phyloP scores from a whole-genome alignment of 116 monocot species.

The Phalaenopsis hybrid region DNA sequence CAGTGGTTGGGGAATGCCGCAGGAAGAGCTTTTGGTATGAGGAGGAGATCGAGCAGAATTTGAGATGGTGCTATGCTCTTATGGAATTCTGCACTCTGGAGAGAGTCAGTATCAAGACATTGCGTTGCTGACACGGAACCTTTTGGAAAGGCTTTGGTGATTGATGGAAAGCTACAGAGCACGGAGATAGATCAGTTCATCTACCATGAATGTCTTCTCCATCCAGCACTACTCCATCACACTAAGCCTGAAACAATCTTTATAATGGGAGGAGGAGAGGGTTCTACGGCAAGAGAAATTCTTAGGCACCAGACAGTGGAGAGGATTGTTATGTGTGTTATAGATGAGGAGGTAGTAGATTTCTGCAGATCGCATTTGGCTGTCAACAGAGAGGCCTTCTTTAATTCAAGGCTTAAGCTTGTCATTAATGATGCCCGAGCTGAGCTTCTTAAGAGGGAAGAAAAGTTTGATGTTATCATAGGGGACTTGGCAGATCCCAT shows the following conservation, averaged over 20 bases:
- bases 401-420: conserved; percentile 39
- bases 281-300: conserved; percentile 71
- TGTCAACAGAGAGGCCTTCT: conserved; percentile 53
- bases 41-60: conserved; percentile 50
- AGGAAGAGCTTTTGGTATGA: conserved; percentile 54
- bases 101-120: conserved; percentile 51
- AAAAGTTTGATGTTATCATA: conserved; percentile 34
- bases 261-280: conserved; percentile 79
- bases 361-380: conserved; percentile 55
- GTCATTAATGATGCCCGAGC: conserved; percentile 66
- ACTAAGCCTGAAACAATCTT: conserved; percentile 49
- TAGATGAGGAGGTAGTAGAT: conserved; percentile 81
- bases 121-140: conserved; percentile 54
- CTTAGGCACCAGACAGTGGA: conserved; percentile 50
- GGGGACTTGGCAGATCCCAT: conserved; percentile 45
- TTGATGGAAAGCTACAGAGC: conserved; percentile 77
- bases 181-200: conserved; percentile 78
- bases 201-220: conserved; percentile 69
- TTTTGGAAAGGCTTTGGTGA: conserved; percentile 68
- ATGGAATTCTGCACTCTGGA: conserved; percentile 47
- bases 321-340: conserved; percentile 76
- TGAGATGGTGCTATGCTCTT: conserved; percentile 60
- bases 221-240: conserved; percentile 57
- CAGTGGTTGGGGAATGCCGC: conserved; percentile 9
- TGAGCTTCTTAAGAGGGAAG: conserved; percentile 27